Percentiles rank a stretch among this genome's conserved stretches.
Evolutionary conservation across 805 yeast species (phyloP).

Genomic region (Saccharomyces kudriavzevii): DNA sequence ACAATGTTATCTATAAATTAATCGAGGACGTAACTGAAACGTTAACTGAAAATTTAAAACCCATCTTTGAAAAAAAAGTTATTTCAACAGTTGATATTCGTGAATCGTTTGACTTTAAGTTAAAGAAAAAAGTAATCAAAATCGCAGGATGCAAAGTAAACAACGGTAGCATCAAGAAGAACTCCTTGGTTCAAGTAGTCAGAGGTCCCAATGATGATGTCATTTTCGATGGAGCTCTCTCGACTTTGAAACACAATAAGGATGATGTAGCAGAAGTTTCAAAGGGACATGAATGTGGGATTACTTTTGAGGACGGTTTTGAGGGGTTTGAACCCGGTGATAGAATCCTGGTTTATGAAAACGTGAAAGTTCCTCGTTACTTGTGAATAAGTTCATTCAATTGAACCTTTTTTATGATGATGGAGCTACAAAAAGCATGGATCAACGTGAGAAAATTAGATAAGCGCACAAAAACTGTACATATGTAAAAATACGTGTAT

Average conservation of each 20-base stretch:
- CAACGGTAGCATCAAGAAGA: slow-evolving; percentile 57
- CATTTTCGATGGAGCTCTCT: slow-evolving; percentile 48
- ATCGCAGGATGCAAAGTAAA: slow-evolving; percentile 85
- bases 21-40: slow-evolving; percentile 73
- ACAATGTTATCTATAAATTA: slow-evolving; percentile 78
- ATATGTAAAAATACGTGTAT: slow-evolving; percentile 1
- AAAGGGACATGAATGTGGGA: slow-evolving; percentile 88
- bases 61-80: slow-evolving; percentile 57
- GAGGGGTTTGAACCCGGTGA: slow-evolving; percentile 70
- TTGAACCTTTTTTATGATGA: neutral
- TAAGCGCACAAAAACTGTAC: neutral
- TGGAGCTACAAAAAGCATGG: neutral
- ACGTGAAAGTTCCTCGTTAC: slow-evolving; percentile 48
- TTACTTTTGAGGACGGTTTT: slow-evolving; percentile 56
- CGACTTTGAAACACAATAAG: slow-evolving; percentile 72
- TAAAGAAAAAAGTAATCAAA: slow-evolving; percentile 45
- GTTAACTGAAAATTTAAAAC: slow-evolving; percentile 52
- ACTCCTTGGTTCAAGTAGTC: slow-evolving; percentile 48
- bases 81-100: slow-evolving; percentile 61
- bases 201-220: slow-evolving; percentile 39
- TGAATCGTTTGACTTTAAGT: slow-evolving; percentile 62
- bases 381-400: slow-evolving; percentile 23
- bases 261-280: slow-evolving; percentile 69
- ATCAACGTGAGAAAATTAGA: slow-evolving; percentile 5
- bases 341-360: slow-evolving; percentile 63